Conservation (phyloP, 1,139 yeast species). For the Protomyces macrosporus region DNA sequence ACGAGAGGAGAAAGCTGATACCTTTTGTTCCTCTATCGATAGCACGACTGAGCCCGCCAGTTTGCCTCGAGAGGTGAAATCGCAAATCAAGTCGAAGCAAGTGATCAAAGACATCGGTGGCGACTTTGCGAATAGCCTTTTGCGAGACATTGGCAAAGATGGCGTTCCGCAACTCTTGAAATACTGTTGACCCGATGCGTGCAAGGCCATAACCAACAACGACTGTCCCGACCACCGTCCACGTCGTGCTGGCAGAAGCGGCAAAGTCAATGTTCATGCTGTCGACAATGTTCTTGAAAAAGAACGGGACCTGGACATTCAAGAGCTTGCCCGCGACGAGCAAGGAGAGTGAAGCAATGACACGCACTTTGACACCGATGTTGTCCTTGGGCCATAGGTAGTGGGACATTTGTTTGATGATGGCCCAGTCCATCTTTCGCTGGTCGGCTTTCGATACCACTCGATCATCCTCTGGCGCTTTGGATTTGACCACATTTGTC, state of each 20-base stretch:
- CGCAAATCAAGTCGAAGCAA: constrained; percentile 77
- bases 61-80: constrained; percentile 84
- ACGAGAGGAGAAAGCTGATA: constrained; percentile 82
- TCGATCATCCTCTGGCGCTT: neutral
- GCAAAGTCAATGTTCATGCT: constrained; percentile 90
- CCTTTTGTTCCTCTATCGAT: constrained; percentile 98
- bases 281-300: constrained; percentile 82
- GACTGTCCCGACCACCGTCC: constrained; percentile 63
- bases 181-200: constrained; percentile 85
- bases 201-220: constrained; percentile 86
- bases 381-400: constrained; percentile 88
- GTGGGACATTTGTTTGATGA: constrained; percentile 35
- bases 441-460: constrained; percentile 15
- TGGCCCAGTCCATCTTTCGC: constrained; percentile 23
- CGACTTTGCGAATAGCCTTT: constrained; percentile 85
- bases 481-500: neutral
- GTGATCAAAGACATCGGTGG: constrained; percentile 79
- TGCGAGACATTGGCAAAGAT: constrained; percentile 94
- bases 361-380: constrained; percentile 65
- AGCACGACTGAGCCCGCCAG: constrained; percentile 94
- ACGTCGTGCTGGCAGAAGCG: constrained; percentile 52
- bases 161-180: constrained; percentile 92
- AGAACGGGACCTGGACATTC: constrained; percentile 94
- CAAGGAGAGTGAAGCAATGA: constrained; percentile 63
- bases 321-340: constrained; percentile 69